Conservation (phyloP, 164 flowering plant genomes). For the Tetracentron sinense region DNA sequence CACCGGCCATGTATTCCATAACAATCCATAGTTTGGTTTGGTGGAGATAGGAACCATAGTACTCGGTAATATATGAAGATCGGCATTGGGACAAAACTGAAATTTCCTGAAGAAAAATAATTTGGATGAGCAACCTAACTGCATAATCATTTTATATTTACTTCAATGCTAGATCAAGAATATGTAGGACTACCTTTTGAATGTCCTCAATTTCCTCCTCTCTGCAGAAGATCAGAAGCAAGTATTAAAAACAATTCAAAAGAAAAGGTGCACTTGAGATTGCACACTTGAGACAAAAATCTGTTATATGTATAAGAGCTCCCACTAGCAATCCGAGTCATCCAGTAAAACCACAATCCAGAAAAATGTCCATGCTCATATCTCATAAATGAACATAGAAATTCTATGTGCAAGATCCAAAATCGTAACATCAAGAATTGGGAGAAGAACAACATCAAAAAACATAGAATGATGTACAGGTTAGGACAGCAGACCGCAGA, state of each 20-base stretch:
- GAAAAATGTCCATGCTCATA: neutral
- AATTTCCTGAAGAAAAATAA: conserved; percentile 66
- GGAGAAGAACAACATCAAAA: neutral
- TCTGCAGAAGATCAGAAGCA: conserved; percentile 37
- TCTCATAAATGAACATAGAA: neutral
- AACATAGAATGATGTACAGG: too few species aligned
- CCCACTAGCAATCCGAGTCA: neutral
- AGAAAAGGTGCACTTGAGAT: neutral
- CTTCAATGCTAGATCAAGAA: conserved; percentile 5
- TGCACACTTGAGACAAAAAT: neutral
- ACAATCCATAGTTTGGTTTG: conserved; percentile 96
- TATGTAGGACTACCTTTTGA: conserved; percentile 64
- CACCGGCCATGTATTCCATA: conserved; percentile 99
- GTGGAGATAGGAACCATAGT: conserved; percentile 89
- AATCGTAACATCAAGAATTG: neutral
- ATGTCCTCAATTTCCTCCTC: conserved; percentile 99
- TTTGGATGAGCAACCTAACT: conserved; percentile 18
- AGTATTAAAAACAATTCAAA: neutral
- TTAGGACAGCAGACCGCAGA: too few species aligned
- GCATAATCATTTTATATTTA: neutral
- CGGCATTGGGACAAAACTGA: conserved; percentile 92
- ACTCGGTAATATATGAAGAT: conserved; percentile 87
- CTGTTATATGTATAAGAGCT: conserved; percentile 1
- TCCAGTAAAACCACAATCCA: conserved; percentile 5
- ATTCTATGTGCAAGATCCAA: neutral